phyloP scores from a whole-genome alignment of 163 green algal genomes.

The Chlamydomonas reinhardtii region DNA sequence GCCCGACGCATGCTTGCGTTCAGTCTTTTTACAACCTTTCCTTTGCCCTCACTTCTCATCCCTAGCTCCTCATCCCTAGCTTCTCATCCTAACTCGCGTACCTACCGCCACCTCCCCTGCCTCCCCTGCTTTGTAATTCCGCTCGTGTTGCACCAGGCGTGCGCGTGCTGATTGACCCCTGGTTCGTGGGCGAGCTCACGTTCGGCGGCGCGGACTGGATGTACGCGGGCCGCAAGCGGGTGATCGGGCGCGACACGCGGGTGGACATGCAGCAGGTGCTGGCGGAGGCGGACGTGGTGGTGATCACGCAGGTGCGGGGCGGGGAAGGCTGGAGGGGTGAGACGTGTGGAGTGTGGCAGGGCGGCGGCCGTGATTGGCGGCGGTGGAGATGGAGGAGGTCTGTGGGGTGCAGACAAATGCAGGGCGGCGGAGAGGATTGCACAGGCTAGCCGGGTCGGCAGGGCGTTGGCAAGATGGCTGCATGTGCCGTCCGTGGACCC shows the following conservation, averaged over 20 bases:
- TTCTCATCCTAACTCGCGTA: too few relatives aligned
- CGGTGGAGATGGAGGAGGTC: background rate
- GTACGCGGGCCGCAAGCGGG: slow-evolving; percentile 80
- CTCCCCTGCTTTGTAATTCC: too few relatives aligned
- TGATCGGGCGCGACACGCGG: slow-evolving; percentile 49
- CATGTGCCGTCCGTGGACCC: too few relatives aligned
- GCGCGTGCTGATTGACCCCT: slow-evolving; percentile 90
- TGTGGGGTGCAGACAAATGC: too few relatives aligned
- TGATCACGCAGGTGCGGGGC: slow-evolving; percentile 77
- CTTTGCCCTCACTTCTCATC: too few relatives aligned
- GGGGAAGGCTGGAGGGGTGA: background rate
- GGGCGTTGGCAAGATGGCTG: too few relatives aligned
- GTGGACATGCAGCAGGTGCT: slow-evolving; percentile 73
- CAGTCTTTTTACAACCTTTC: too few relatives aligned
- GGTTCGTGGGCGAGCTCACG: slow-evolving; percentile 85
- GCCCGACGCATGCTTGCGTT: too few relatives aligned
- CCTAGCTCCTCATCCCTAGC: too few relatives aligned
- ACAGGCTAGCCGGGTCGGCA: background rate
- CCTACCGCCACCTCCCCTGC: too few relatives aligned
- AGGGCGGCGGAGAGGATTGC: background rate
- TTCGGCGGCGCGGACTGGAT: slow-evolving; percentile 83
- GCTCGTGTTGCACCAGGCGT: slow-evolving; percentile 49
- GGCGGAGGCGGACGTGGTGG: slow-evolving; percentile 73
- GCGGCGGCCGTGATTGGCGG: too few relatives aligned
- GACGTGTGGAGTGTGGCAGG: background rate